These are phyloP conservation scores for Lasiodiplodia hormozganensis DNA, from an alignment of 2,329 filamentous ascomycete species.

Conservation along the genomic window DNA sequence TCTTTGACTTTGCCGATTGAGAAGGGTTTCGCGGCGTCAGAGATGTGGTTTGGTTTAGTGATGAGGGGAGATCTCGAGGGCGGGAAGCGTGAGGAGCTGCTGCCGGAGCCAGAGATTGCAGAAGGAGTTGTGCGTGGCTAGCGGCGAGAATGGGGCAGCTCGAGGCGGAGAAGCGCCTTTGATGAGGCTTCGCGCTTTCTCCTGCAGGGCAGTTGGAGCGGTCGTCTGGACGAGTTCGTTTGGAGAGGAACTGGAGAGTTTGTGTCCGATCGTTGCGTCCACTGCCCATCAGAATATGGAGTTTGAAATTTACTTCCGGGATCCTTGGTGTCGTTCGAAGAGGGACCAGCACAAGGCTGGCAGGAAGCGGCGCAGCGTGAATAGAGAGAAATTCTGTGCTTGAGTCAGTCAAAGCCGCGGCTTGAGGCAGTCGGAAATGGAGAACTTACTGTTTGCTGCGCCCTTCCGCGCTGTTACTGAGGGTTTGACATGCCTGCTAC, in stretches of 20 bases:
- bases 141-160: neutral
- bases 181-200: neutral
- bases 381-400: neutral
- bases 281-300: neutral
- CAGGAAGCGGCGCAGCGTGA: neutral
- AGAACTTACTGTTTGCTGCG: neutral
- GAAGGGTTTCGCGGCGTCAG: neutral
- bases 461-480: neutral
- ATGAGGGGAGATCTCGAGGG: neutral
- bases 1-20: neutral
- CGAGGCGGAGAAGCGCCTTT: neutral
- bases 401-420: neutral
- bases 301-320: neutral
- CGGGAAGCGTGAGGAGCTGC: neutral
- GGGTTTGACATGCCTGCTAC: neutral
- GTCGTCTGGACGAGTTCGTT: neutral
- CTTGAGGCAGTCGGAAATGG: neutral
- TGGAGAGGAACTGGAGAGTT: neutral
- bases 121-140: neutral
- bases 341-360: neutral
- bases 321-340: neutral
- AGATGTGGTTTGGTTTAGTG: neutral
- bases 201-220: neutral
- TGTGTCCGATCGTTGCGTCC: neutral
- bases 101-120: neutral